These are phyloP conservation scores for Solioccasus polychromus DNA, from an alignment of 768 basidiomycete species.

Conservation along the genomic window DNA sequence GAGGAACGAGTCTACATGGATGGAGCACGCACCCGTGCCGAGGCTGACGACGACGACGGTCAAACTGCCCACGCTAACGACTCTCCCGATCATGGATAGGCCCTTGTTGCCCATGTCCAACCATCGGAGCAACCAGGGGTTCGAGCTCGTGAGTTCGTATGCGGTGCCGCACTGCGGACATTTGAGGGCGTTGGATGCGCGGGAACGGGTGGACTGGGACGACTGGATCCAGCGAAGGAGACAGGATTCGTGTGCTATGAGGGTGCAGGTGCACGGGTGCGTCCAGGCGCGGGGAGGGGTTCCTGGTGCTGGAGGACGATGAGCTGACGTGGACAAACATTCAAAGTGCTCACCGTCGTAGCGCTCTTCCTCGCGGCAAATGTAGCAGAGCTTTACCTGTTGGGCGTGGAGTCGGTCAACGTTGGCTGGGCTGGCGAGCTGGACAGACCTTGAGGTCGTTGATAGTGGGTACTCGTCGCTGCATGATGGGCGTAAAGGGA, in stretches of 20 bases:
- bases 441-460: constrained; percentile 31
- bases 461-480: constrained; percentile 31
- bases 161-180: constrained; percentile 73
- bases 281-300: constrained; percentile 61
- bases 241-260: constrained; percentile 78
- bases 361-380: constrained; percentile 72
- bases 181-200: constrained; percentile 61
- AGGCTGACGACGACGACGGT: constrained; percentile 53
- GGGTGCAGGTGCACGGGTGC: constrained; percentile 78
- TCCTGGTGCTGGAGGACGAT: constrained; percentile 35
- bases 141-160: constrained; percentile 68
- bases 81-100: constrained; percentile 49
- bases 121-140: constrained; percentile 49
- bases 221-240: constrained; percentile 78
- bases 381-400: constrained; percentile 75
- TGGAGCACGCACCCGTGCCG: constrained; percentile 52
- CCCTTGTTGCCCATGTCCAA: constrained; percentile 50
- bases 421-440: neutral
- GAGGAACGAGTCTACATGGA: neutral
- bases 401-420: constrained; percentile 4
- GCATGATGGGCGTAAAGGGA: constrained; percentile 22
- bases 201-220: constrained; percentile 56
- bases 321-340: neutral
- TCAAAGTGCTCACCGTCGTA: constrained; percentile 36
- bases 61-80: constrained; percentile 48